phyloP scores from a whole-genome alignment of 225 moss, liverwort and hornwort species.

The Thuidium tamariscinum region DNA sequence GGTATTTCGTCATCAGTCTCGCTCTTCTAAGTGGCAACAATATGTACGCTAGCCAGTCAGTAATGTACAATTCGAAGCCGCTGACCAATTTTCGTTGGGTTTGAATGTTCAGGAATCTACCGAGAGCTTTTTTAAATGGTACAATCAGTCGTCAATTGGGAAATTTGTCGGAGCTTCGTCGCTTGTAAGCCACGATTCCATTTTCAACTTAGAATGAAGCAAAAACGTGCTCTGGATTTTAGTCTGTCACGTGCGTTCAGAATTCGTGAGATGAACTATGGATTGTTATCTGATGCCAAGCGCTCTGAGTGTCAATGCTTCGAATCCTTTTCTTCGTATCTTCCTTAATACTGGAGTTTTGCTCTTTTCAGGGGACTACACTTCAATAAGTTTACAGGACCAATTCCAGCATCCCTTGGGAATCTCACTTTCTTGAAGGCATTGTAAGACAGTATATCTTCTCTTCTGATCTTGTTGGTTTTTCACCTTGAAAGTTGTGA shows the following conservation, averaged over 20 bases:
- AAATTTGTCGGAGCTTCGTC: slow-evolving; percentile 20
- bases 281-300: not conserved
- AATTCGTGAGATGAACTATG: not conserved
- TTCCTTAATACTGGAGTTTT: not conserved
- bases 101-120: slow-evolving; percentile 19
- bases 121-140: slow-evolving; percentile 18
- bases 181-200: slow-evolving; percentile 19
- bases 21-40: not conserved
- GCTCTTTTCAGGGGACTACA: slow-evolving; percentile 23
- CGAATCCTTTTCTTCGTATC: not conserved
- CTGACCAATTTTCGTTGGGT: not conserved
- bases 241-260: not conserved
- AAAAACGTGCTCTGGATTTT: not conserved
- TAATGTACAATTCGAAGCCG: not conserved
- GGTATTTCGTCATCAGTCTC: not conserved
- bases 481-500: not conserved
- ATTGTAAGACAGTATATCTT: slow-evolving; percentile 16
- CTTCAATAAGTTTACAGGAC: slow-evolving; percentile 35
- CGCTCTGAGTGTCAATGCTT: not conserved
- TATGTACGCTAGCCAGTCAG: not conserved
- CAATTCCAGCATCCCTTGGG: slow-evolving; percentile 29
- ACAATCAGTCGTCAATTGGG: slow-evolving; percentile 27
- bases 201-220: not conserved
- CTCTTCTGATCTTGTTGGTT: not conserved
- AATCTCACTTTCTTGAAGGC: slow-evolving; percentile 21